Conservation (phyloP, 139 green algal species). For the Micromonas pusilla region DNA sequence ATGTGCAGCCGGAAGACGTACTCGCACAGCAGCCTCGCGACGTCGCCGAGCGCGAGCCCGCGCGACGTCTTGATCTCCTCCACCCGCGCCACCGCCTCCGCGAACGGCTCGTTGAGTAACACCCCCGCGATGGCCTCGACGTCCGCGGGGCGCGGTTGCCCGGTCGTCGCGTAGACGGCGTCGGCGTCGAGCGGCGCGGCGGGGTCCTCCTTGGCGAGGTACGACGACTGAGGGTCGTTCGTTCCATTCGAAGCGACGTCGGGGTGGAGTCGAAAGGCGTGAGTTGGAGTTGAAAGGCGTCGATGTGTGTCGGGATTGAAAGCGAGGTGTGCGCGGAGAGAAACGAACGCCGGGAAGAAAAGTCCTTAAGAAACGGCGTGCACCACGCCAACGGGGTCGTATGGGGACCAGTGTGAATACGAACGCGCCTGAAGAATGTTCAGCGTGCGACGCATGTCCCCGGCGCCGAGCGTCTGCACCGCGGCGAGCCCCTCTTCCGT, state of each 20-base stretch:
- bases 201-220: not conserved
- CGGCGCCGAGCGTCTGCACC: constrained; percentile 65
- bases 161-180: constrained; percentile 85
- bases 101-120: constrained; percentile 73
- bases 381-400: too few relatives aligned
- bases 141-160: constrained; percentile 77
- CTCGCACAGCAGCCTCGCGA: constrained; percentile 74
- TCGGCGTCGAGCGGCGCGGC: constrained; percentile 48
- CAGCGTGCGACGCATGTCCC: constrained; percentile 91
- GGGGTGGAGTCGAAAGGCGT: too few relatives aligned
- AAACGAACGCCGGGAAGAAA: too few relatives aligned
- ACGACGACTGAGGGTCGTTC: constrained; percentile 5
- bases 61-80: constrained; percentile 54
- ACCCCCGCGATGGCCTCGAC: constrained; percentile 47
- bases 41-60: constrained; percentile 78
- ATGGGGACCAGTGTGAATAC: too few relatives aligned
- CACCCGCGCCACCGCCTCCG: constrained; percentile 16
- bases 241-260: constrained; percentile 11
- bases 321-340: too few relatives aligned
- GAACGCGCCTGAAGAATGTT: constrained; percentile 95
- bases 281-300: too few relatives aligned
- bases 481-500: constrained; percentile 66
- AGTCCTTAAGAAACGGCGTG: too few relatives aligned
- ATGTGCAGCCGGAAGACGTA: constrained; percentile 66
- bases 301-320: too few relatives aligned